phyloP scores from a whole-genome alignment of 805 yeast species.

The Candida broadrunensis region DNA sequence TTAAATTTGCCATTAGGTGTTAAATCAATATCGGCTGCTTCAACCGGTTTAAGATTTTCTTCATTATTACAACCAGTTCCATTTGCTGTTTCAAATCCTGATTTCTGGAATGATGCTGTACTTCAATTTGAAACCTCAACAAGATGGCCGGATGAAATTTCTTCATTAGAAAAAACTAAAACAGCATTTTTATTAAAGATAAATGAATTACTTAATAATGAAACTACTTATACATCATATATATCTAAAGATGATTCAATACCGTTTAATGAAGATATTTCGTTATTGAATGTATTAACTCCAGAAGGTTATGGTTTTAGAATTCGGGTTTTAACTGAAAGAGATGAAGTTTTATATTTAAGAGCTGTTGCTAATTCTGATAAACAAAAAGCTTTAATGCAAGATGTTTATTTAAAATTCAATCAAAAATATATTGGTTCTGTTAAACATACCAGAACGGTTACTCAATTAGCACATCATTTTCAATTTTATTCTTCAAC shows the following conservation, averaged over 20 bases:
- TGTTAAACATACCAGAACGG: slow-evolving; percentile 77
- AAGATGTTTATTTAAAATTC: slow-evolving; percentile 62
- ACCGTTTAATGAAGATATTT: slow-evolving; percentile 61
- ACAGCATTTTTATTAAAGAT: slow-evolving; percentile 83
- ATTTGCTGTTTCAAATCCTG: slow-evolving; percentile 69
- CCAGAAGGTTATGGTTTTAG: slow-evolving; percentile 91
- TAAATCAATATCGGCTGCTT: slow-evolving; percentile 69
- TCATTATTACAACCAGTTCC: slow-evolving; percentile 81
- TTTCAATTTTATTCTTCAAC: slow-evolving; percentile 75
- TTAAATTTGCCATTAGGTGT: slow-evolving; percentile 65
- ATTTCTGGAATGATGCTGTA: slow-evolving; percentile 75
- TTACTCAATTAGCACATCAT: slow-evolving; percentile 66
- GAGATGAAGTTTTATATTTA: slow-evolving; percentile 73
- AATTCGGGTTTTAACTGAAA: slow-evolving; percentile 73
- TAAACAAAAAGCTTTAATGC: slow-evolving; percentile 58
- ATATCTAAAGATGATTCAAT: slow-evolving; percentile 64
- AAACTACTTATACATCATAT: slow-evolving; percentile 54
- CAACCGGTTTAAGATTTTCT: slow-evolving; percentile 72
- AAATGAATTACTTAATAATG: slow-evolving; percentile 42
- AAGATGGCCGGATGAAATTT: slow-evolving; percentile 94
- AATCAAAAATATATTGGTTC: slow-evolving; percentile 63
- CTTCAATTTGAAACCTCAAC: slow-evolving; percentile 85
- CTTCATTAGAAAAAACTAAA: slow-evolving; percentile 83
- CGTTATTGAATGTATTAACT: slow-evolving; percentile 62
- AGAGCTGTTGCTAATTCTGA: slow-evolving; percentile 68